These are phyloP conservation scores for Edaphochlamys debaryana DNA, from an alignment of 139 green algal species.

Conservation along the genomic window DNA sequence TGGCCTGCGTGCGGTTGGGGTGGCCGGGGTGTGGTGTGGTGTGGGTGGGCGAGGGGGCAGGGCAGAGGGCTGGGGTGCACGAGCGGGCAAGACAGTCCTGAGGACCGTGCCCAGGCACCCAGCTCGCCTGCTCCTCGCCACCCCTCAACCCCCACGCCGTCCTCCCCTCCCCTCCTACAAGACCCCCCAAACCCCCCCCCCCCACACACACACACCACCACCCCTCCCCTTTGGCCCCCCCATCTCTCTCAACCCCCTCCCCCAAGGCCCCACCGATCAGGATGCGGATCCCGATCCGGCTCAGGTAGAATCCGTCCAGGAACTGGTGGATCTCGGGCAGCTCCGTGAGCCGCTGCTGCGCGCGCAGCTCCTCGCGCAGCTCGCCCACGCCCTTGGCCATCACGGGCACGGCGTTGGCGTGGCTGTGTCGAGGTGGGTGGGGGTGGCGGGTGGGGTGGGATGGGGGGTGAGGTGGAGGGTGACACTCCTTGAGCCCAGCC, in stretches of 20 bases:
- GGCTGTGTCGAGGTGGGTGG: constrained; percentile 51
- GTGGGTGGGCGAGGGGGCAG: too few relatives aligned
- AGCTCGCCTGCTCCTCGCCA: too few relatives aligned
- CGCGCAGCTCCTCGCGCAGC: constrained; percentile 62
- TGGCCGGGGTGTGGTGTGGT: not conserved
- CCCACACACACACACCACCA: too few relatives aligned
- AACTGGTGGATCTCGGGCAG: constrained; percentile 98
- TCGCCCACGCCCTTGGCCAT: constrained; percentile 93
- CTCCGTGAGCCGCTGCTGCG: constrained; percentile 70
- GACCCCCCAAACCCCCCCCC: too few relatives aligned
- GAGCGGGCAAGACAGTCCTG: too few relatives aligned
- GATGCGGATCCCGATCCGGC: constrained; percentile 98
- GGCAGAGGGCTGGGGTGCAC: too few relatives aligned
- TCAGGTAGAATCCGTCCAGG: constrained; percentile 98
- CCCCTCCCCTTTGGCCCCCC: too few relatives aligned
- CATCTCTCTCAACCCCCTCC: too few relatives aligned
- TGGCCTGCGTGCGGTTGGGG: constrained; percentile 66
- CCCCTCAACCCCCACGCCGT: too few relatives aligned
- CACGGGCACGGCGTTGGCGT: constrained; percentile 95
- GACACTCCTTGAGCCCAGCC: not conserved
- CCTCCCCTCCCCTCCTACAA: too few relatives aligned
- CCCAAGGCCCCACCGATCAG: constrained; percentile 86
- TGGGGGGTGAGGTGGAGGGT: not conserved
- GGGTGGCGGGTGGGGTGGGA: not conserved
- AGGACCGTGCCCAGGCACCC: too few relatives aligned